A percentile compares a stretch with the other conserved stretches of the same genome.
These are phyloP conservation scores for Oryza coarctata DNA, from an alignment of 176 grass and related monocot species.

Conservation along the genomic window DNA sequence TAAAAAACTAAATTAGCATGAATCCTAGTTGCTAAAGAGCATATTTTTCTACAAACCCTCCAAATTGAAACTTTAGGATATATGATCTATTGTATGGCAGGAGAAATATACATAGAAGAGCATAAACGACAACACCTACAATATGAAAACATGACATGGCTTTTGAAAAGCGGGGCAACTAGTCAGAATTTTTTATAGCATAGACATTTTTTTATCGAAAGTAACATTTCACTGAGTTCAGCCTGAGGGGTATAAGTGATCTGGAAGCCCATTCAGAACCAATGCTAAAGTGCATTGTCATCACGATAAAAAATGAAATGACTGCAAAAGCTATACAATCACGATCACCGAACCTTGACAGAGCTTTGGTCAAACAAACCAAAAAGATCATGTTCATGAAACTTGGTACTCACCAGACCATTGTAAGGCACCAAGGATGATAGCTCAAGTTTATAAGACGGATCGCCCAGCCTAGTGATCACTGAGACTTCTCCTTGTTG, in stretches of 20 bases:
- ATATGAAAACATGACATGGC: neutral
- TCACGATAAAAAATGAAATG: neutral
- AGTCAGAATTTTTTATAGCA: neutral
- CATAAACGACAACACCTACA: neutral
- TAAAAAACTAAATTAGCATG: neutral
- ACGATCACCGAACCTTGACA: neutral
- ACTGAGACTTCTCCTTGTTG: constrained; percentile 71
- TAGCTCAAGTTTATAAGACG: constrained; percentile 81
- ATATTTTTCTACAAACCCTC: constrained; percentile 5
- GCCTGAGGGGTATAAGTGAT: neutral
- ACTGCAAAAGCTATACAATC: neutral
- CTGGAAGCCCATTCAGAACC: neutral
- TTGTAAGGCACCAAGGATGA: constrained; percentile 71
- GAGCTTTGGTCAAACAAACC: neutral
- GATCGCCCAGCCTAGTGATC: constrained; percentile 69
- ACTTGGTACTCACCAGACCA: constrained; percentile 56
- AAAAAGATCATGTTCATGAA: neutral
- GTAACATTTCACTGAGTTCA: constrained; percentile 7
- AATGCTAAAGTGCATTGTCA: neutral
- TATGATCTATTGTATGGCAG: neutral
- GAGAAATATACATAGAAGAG: neutral
- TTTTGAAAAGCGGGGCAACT: neutral
- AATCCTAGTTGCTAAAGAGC: constrained; percentile 13
- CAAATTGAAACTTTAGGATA: neutral
- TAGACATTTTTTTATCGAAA: neutral